Evolutionary conservation across 2,329 filamentous ascomycete genomes (phyloP).

Genomic region (Boeremia exigua): DNA sequence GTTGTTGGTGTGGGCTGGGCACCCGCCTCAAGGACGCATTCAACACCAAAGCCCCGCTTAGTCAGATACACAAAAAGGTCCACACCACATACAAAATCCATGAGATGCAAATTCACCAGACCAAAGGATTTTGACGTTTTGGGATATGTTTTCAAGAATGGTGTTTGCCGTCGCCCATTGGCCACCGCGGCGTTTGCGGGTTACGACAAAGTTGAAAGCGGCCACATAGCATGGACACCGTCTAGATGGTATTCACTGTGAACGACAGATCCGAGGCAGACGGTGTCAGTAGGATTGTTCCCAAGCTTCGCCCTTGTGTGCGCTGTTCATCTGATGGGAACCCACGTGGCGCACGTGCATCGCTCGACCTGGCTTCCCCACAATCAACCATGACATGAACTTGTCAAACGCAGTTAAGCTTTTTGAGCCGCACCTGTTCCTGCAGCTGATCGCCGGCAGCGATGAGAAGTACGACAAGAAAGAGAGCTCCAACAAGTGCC

Average conservation of each 20-base stretch:
- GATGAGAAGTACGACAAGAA: constrained; percentile 24
- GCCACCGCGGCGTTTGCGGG: neutral
- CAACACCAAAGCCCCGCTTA: constrained; percentile 15
- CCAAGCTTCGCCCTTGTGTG: constrained; percentile 6
- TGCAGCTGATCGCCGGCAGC: constrained; percentile 43
- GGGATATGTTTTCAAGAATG: no score
- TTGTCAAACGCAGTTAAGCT: constrained; percentile 34
- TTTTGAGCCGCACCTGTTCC: constrained; percentile 46
- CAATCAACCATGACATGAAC: constrained; percentile 18
- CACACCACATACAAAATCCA: neutral
- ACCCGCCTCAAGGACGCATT: neutral
- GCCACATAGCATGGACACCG: no score
- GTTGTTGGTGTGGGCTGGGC: neutral
- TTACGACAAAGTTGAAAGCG: neutral
- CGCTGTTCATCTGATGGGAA: constrained; percentile 11
- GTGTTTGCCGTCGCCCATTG: neutral
- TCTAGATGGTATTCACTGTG: neutral
- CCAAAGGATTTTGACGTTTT: neutral
- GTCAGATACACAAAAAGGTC: neutral
- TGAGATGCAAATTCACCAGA: neutral
- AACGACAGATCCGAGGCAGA: neutral
- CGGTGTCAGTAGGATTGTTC: neutral
- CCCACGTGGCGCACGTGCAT: constrained; percentile 35
- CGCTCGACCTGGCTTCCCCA: constrained; percentile 23
- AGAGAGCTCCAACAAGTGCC: constrained; percentile 20